Conservation (phyloP, 805 yeast genomes). For the Candida nanaspora region DNA sequence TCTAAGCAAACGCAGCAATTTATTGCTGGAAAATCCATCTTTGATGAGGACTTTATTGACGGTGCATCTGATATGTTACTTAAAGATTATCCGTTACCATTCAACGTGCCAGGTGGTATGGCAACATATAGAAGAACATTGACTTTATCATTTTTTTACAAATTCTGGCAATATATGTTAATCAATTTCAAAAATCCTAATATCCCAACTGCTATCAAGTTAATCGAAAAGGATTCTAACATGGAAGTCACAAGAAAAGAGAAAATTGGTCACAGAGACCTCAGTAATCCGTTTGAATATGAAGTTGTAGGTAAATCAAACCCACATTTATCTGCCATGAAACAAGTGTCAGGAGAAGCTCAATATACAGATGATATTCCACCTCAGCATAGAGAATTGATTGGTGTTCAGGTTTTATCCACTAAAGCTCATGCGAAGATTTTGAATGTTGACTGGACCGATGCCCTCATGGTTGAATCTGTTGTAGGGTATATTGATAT, state of each 20-base stretch:
- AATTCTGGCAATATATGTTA: slow-evolving; percentile 30
- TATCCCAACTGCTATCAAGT: not conserved
- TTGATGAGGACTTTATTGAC: slow-evolving; percentile 21
- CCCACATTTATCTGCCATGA: slow-evolving; percentile 37
- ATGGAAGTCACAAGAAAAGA: slow-evolving; percentile 30
- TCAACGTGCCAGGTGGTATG: slow-evolving; percentile 43
- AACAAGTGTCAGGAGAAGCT: slow-evolving; percentile 43
- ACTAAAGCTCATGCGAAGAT: slow-evolving; percentile 36
- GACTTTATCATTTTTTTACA: slow-evolving; percentile 38
- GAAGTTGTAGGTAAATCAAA: slow-evolving; percentile 32
- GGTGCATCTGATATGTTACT: slow-evolving; percentile 19
- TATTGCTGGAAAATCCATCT: slow-evolving; percentile 18
- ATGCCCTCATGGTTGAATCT: slow-evolving; percentile 28
- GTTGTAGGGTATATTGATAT: slow-evolving; percentile 37
- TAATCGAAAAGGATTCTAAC: slow-evolving; percentile 24
- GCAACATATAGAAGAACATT: slow-evolving; percentile 37
- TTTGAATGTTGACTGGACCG: slow-evolving; percentile 30
- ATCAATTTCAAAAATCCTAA: slow-evolving; percentile 2
- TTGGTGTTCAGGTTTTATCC: slow-evolving; percentile 37
- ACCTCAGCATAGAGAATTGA: slow-evolving; percentile 31
- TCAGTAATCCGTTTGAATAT: slow-evolving; percentile 30
- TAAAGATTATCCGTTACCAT: slow-evolving; percentile 31
- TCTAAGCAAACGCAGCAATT: slow-evolving; percentile 27
- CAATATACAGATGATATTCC: slow-evolving; percentile 38
- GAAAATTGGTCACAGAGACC: slow-evolving; percentile 31